Percentiles rank a stretch among this genome's conserved stretches.
These are phyloP conservation scores for Lachancea lanzarotensis DNA, from an alignment of 805 yeast species.

Conservation along the genomic window DNA sequence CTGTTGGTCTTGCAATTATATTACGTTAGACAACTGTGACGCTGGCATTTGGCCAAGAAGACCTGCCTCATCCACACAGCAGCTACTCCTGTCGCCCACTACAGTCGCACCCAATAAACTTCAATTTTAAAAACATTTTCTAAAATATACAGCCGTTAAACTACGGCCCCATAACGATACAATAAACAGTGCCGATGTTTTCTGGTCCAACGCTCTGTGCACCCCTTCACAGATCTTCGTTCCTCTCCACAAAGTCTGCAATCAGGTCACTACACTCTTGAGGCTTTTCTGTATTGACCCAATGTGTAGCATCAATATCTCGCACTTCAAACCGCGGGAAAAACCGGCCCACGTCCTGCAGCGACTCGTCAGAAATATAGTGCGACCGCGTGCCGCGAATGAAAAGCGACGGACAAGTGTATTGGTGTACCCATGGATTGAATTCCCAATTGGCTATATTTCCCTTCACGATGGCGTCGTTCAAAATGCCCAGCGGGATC, in stretches of 20 bases:
- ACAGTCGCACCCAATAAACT: too few species aligned
- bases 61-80: too few species aligned
- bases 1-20: too few species aligned
- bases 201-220: not conserved
- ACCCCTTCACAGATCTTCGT: slow-evolving; percentile 25
- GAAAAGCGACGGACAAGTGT: slow-evolving; percentile 69
- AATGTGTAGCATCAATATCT: slow-evolving; percentile 83
- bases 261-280: slow-evolving; percentile 59
- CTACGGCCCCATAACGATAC: too few species aligned
- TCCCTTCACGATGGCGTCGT: slow-evolving; percentile 57
- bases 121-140: too few species aligned
- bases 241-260: slow-evolving; percentile 52
- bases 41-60: too few species aligned
- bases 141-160: too few species aligned
- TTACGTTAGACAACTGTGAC: too few species aligned
- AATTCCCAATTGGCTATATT: slow-evolving; percentile 73
- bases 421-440: slow-evolving; percentile 46
- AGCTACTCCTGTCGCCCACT: too few species aligned
- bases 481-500: slow-evolving; percentile 67
- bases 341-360: slow-evolving; percentile 64
- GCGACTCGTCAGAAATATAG: slow-evolving; percentile 76
- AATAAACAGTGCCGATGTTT: not conserved
- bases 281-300: slow-evolving; percentile 88
- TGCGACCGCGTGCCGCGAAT: slow-evolving; percentile 70
- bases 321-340: slow-evolving; percentile 72